These are phyloP conservation scores for Cytospora schulzeri DNA, from an alignment of 2,329 filamentous ascomycete genomes.

Conservation along the genomic window DNA sequence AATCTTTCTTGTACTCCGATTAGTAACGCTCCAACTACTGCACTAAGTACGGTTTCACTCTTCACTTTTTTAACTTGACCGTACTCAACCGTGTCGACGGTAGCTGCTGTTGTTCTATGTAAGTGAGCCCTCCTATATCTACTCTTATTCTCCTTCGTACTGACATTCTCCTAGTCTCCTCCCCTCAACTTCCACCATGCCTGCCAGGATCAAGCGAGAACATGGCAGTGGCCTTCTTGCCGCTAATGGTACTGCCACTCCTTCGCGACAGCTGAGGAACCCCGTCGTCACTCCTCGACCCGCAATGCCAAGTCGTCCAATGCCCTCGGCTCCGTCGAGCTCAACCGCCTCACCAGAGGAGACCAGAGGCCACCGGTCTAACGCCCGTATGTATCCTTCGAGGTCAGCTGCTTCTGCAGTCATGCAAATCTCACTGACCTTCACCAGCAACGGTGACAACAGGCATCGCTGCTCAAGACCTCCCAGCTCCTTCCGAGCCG, in stretches of 20 bases:
- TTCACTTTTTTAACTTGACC: neutral
- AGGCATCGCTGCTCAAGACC: conserved; percentile 13
- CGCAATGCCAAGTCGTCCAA: conserved; percentile 15
- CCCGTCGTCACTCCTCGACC: conserved; percentile 10
- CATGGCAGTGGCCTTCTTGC: conserved; percentile 12
- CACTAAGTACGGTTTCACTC: neutral
- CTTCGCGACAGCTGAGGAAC: conserved; percentile 8
- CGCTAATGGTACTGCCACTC: neutral
- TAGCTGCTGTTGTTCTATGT: neutral
- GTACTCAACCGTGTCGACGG: neutral
- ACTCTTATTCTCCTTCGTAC: neutral
- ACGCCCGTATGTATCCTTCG: conserved; percentile 31
- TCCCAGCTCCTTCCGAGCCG: conserved; percentile 9
- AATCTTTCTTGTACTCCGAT: neutral
- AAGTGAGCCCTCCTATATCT: neutral
- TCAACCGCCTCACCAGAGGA: conserved; percentile 17
- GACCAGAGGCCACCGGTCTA: conserved; percentile 29
- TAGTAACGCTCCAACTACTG: neutral
- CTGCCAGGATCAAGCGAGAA: conserved; percentile 22
- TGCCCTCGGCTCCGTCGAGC: conserved; percentile 17
- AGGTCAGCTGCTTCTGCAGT: too few relatives aligned
- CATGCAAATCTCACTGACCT: conserved; percentile 2
- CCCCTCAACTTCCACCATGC: conserved; percentile 1
- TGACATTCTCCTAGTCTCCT: neutral
- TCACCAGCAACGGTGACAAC: conserved; percentile 36